Evolutionary conservation across 331 rosid species (phyloP).

Genomic region (Cucumis variabilis): DNA sequence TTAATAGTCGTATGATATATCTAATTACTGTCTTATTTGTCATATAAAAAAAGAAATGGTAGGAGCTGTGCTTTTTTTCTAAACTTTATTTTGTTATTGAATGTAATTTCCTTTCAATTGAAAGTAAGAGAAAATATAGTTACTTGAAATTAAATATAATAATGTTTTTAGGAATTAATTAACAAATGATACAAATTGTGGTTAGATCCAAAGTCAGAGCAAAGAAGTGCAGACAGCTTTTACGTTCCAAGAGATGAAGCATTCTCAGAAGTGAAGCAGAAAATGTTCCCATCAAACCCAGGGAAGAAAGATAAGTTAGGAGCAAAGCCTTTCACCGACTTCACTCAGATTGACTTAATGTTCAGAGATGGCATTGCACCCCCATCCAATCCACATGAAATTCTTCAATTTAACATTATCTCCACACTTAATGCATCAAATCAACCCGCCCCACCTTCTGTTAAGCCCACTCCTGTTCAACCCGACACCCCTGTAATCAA

Average conservation of each 20-base stretch:
- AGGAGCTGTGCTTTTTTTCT: too few relatives aligned
- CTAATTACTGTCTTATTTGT: too few relatives aligned
- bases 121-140: too few relatives aligned
- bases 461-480: background rate
- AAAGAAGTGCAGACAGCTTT: background rate
- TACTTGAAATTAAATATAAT: too few relatives aligned
- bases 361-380: slow-evolving; percentile 4
- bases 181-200: background rate
- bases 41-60: too few relatives aligned
- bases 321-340: background rate
- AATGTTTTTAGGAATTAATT: too few relatives aligned
- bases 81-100: too few relatives aligned
- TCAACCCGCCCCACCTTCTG: background rate
- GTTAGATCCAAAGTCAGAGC: background rate
- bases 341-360: slow-evolving; percentile 1
- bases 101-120: too few relatives aligned
- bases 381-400: background rate
- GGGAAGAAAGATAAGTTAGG: slow-evolving; percentile 19
- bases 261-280: background rate
- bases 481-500: background rate
- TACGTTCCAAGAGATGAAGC: slow-evolving; percentile 21
- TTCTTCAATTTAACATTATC: background rate
- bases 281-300: background rate
- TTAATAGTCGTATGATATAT: too few relatives aligned
- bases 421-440: background rate